Conservation (phyloP, 2,329 filamentous ascomycete genomes). For the Niveomyces coronatus region DNA sequence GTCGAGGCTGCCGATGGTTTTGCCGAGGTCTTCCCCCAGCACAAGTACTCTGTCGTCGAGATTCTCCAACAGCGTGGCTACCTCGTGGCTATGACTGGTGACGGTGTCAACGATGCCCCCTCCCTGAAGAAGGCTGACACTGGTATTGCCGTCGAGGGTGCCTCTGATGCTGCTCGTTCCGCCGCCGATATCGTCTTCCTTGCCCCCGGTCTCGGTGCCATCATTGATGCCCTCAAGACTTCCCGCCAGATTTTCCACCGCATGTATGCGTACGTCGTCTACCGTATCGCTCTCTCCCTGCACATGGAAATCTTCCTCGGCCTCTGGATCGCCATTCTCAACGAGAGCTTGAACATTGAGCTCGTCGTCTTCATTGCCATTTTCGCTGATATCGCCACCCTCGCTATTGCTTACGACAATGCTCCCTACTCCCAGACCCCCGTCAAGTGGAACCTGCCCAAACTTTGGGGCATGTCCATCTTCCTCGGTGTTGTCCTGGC, state of each 20-base stretch:
- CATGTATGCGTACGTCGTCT: conserved; percentile 94
- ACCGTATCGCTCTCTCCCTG: conserved; percentile 85
- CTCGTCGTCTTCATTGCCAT: conserved; percentile 91
- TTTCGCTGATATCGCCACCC: conserved; percentile 84
- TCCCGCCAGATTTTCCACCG: conserved; percentile 93
- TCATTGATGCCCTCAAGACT: conserved; percentile 87
- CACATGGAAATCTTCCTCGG: conserved; percentile 88
- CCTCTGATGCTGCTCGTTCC: conserved; percentile 81
- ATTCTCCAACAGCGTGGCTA: conserved; percentile 90
- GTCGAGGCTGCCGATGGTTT: conserved; percentile 93
- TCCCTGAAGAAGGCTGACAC: conserved; percentile 94
- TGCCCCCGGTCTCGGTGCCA: conserved; percentile 80
- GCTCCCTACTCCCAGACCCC: conserved; percentile 76
- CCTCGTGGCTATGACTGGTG: conserved; percentile 91
- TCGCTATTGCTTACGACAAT: conserved; percentile 90
- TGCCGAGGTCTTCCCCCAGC: conserved; percentile 87
- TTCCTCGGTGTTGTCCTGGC: conserved; percentile 74
- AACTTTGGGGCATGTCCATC: conserved; percentile 88
- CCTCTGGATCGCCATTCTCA: conserved; percentile 83
- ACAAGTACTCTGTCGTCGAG: conserved; percentile 92
- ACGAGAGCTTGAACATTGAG: conserved; percentile 74
- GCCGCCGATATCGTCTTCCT: conserved; percentile 92
- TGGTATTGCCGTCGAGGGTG: conserved; percentile 88
- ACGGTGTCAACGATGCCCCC: conserved; percentile 89
- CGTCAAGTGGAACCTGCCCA: conserved; percentile 91